Base-by-base conservation (phyloP, 805 yeast genomes). In the Candida golubevii region DNA sequence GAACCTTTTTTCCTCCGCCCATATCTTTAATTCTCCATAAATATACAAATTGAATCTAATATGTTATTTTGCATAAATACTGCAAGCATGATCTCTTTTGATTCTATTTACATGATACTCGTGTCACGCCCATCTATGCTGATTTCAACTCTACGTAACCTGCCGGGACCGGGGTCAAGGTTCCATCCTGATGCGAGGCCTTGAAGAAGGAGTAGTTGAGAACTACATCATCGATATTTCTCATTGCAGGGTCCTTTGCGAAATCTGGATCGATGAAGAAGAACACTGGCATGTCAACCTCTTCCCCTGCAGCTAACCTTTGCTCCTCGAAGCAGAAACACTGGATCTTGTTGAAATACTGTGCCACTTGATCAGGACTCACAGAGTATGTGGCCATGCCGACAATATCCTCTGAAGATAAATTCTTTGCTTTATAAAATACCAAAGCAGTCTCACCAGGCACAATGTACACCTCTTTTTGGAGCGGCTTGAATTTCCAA, bases 301-400 rank as follows among this genome's bases (percentile, higher is more conserved):
- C 97, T 66, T 93, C 99, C 8, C 97, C 97, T 2, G 97, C 96
- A 44, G 82, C 77, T 51, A 93, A 72, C 64, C 87, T 79, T 65
- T 93, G 99, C 63, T 93, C 99, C 69, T 93, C 99, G 60, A 93
- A 93, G 61, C 99, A 93, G 69, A 93, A 93, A 65, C 99, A 93
- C 65, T 93, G 99, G 58, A 93, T 93, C 66, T 93, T 93, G 70
- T 88, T 88, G 71, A 93, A 93, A 66, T 91, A 93, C 6, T 88
- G 96, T 0, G 98, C 96, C 7, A 93, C 96, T 56, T 88, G 91
- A 54, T 93, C 97, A 0, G 99, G 99, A 0, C 96, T 80, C 39
- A 93, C 97, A 6, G 96, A 85, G 63, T 93, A 93, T 0, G 99
- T 93, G 2, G 99, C 99, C 96, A 93, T 93, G 7, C 99, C 99